Evolutionary conservation across 352 stramenopile species (phyloP), one percentile per base, ranked within the genome.

Genomic region (Synura sp.): DNA sequence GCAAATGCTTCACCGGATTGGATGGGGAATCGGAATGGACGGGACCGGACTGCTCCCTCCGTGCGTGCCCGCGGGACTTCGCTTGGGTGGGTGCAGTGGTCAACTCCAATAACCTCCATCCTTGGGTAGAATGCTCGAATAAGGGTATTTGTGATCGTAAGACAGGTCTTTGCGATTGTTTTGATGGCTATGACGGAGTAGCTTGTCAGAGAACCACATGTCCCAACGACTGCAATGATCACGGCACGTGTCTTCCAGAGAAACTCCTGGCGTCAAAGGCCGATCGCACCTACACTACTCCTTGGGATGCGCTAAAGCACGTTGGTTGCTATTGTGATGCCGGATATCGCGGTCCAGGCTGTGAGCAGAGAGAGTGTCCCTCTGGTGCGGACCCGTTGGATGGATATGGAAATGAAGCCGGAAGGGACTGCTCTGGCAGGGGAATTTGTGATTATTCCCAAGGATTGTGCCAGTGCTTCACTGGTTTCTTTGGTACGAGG

Each of bases 311-410:
- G n/a, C 83, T 85, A 41, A 97, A 96, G 85, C 88, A 94, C 63
- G 91, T 95, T 82, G 92, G 91, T 49, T 97, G 93, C 86, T 90
- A 88, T 82, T 97, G 92, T 81, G 92, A 97, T 81, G 82, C 91
- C 53, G 93, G 92, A 53, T 97, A 91, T 82, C 89, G 91, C 79
- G 93, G 93, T 7, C 90, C 92, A 0, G 93, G 97, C 83, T 97
- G 93, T 83, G 95, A 88, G 57, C 81, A 86, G 74, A 94, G 95
- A 84, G 91, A 97, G 79, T 97, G 92, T 74, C 93, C 92, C 15
- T 96, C 90, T 36, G 89, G 89, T 17, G 17, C 71, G 4, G 92
- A 98, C 81, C 86, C 96, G 38, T 81, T 98, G 79, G 82, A 90
- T 15, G 90, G 91, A 12, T 85, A 88, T 79, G 93, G 92, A 49